A percentile compares a stretch with the other conserved stretches of the same genome.
phyloP scores from a whole-genome alignment of 768 basidiomycete genomes.

The Amanita muscaria region DNA sequence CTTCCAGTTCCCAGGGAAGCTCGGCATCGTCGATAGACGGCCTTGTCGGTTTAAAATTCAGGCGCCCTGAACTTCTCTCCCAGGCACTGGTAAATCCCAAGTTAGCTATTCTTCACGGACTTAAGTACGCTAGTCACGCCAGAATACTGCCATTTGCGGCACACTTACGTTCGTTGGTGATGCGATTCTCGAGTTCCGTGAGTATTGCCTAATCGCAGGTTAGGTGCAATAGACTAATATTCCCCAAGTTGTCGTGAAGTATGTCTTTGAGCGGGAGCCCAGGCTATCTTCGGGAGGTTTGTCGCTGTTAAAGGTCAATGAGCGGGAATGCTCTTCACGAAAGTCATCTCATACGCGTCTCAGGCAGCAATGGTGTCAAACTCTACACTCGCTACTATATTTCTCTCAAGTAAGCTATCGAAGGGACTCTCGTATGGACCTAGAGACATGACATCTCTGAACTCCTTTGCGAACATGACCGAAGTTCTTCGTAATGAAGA shows the following conservation, averaged over 20 bases:
- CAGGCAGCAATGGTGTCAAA: constrained; percentile 87
- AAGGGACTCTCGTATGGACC: constrained; percentile 53
- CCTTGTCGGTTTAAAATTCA: constrained; percentile 57
- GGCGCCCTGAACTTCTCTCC: constrained; percentile 51
- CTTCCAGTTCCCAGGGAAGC: constrained; percentile 9
- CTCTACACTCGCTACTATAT: constrained; percentile 65
- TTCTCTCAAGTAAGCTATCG: constrained; percentile 60
- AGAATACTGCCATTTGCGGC: constrained; percentile 53
- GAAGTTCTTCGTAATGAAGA: constrained; percentile 39
- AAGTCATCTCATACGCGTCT: too few species aligned
- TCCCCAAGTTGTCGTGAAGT: constrained; percentile 61
- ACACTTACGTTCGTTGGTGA: constrained; percentile 77
- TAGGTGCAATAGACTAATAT: too few species aligned
- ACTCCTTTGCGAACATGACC: constrained; percentile 43
- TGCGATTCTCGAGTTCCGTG: constrained; percentile 77
- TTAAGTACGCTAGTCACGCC: background rate
- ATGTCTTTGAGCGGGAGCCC: constrained; percentile 58
- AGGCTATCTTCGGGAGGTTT: constrained; percentile 67
- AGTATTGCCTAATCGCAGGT: constrained; percentile 22
- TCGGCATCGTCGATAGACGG: constrained; percentile 49
- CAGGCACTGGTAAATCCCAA: constrained; percentile 57
- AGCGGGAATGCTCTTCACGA: background rate
- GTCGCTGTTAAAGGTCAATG: constrained; percentile 62
- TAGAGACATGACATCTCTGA: constrained; percentile 36
- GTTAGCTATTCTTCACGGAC: background rate